Conservation (phyloP, 768 basidiomycete species). For the Lentinus brumalis region DNA sequence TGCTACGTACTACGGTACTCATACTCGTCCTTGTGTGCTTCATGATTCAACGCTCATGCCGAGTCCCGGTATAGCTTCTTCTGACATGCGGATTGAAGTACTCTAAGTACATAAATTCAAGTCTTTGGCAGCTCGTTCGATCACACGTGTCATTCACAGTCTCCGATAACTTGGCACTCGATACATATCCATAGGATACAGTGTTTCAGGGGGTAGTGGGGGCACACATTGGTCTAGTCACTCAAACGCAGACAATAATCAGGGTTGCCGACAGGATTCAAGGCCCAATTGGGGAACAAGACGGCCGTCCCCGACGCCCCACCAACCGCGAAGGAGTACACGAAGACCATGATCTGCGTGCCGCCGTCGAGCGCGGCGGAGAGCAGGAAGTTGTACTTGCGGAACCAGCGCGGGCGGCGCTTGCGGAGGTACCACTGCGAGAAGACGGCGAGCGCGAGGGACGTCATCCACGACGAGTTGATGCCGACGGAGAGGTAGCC, state of each 20-base stretch:
- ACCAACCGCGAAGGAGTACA: constrained; percentile 30
- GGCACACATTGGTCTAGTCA: too few relatives aligned
- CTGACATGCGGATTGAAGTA: too few relatives aligned
- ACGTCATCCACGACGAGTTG: constrained; percentile 51
- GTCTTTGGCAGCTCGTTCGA: too few relatives aligned
- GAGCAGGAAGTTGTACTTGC: constrained; percentile 54
- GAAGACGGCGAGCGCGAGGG: constrained; percentile 44
- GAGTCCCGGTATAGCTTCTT: too few relatives aligned
- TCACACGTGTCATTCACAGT: too few relatives aligned
- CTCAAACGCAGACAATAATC: constrained; percentile 25
- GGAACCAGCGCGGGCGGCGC: constrained; percentile 48
- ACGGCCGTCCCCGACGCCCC: constrained; percentile 23
- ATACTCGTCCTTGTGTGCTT: too few relatives aligned
- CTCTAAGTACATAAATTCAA: too few relatives aligned
- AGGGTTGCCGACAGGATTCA: constrained; percentile 29
- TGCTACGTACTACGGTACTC: too few relatives aligned
- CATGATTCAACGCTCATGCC: too few relatives aligned
- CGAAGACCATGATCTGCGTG: constrained; percentile 43
- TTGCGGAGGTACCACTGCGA: constrained; percentile 46
- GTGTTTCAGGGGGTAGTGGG: too few relatives aligned
- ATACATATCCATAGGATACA: too few relatives aligned
- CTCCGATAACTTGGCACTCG: too few relatives aligned
- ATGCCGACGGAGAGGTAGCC: constrained; percentile 56
- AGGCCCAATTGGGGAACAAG: constrained; percentile 25
- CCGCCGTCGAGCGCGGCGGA: constrained; percentile 57